Conservation (phyloP, 2,329 filamentous ascomycete species). For the Sphaerostilbella broomeana region DNA sequence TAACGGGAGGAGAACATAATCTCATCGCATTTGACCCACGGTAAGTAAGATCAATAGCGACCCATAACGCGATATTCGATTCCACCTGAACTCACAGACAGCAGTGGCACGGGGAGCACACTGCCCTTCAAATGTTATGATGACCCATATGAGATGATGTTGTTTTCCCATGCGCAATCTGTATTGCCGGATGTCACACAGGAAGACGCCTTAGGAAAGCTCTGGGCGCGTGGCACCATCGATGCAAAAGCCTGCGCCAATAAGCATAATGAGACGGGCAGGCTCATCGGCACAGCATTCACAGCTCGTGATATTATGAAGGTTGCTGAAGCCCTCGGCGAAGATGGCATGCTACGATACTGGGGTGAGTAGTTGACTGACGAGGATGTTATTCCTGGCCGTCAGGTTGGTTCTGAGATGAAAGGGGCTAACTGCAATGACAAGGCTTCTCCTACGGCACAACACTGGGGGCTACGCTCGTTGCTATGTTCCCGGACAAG, state of each 20-base stretch:
- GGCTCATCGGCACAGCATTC: conserved; percentile 36
- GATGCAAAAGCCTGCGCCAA: conserved; percentile 18
- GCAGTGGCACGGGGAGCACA: conserved; percentile 23
- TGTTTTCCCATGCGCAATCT: background rate
- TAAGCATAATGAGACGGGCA: conserved; percentile 24
- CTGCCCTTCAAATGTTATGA: conserved; percentile 22
- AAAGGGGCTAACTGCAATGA: too few relatives aligned
- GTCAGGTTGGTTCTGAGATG: too few relatives aligned
- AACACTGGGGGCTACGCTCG: conserved; percentile 5
- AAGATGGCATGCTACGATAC: conserved; percentile 29
- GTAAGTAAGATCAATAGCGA: conserved; percentile 8
- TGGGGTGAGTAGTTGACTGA: too few relatives aligned
- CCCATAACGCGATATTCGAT: background rate
- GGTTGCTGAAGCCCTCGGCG: conserved; percentile 36
- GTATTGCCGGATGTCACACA: conserved; percentile 15
- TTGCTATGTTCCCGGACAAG: conserved; percentile 10
- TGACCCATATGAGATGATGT: too few relatives aligned
- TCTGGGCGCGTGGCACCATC: conserved; percentile 20
- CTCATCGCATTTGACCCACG: conserved; percentile 23
- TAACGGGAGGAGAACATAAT: conserved; percentile 21
- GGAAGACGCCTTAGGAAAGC: conserved; percentile 16
- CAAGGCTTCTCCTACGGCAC: conserved; percentile 13
- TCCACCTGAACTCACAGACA: too few relatives aligned
- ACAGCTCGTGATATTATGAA: conserved; percentile 37
- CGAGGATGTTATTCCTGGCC: too few relatives aligned